Evolutionary conservation across 2,329 filamentous ascomycete species (phyloP).

Genomic region (Ophiostoma triangulosporum): DNA sequence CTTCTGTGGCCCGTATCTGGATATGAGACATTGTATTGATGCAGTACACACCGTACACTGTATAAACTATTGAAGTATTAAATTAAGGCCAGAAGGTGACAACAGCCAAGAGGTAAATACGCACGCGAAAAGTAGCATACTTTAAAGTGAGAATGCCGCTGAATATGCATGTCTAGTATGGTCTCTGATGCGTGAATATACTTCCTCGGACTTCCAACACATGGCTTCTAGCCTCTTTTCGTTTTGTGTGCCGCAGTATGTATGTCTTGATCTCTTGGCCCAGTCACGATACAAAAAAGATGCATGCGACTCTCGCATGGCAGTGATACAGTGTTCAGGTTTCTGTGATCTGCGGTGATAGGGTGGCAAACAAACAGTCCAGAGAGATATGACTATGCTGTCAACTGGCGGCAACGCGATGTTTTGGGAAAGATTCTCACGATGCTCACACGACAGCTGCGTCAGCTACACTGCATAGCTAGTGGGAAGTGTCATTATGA

Average conservation of each 20-base stretch:
- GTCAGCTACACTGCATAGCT: neutral
- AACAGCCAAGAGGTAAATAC: no score
- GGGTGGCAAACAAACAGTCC: neutral
- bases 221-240: no score
- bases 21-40: no score
- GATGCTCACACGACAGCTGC: neutral
- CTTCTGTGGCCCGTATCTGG: neutral
- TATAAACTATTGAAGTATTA: no score
- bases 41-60: no score
- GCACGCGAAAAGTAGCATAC: no score
- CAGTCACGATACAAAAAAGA: neutral
- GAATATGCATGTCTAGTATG: no score
- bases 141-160: no score
- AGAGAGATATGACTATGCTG: neutral
- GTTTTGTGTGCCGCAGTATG: neutral
- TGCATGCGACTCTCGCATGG: neutral
- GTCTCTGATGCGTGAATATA: no score
- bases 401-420: neutral
- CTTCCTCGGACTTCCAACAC: no score
- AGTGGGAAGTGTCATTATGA: neutral
- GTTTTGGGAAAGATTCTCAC: neutral
- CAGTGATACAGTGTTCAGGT: neutral
- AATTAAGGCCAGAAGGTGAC: no score
- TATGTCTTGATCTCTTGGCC: neutral
- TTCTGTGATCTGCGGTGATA: neutral